These are phyloP conservation scores for Cordyceps fumosorosea DNA, from an alignment of 2,329 filamentous ascomycete genomes.

Conservation along the genomic window DNA sequence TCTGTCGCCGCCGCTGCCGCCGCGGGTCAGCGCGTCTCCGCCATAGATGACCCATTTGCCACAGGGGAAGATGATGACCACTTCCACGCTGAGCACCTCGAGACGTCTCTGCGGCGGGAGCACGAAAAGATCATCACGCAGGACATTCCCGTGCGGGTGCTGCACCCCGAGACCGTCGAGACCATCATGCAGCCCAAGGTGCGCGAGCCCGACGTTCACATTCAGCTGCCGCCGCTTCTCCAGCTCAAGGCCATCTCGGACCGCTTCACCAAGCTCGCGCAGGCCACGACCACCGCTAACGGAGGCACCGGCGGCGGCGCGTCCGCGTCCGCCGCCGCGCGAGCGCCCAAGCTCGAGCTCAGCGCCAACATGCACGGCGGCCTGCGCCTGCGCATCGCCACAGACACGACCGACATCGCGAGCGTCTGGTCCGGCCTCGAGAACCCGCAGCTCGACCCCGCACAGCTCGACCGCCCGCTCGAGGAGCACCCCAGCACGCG, in stretches of 20 bases:
- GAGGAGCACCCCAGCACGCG: slow-evolving; percentile 75
- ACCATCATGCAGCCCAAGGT: slow-evolving; percentile 89
- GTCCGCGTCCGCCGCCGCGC: slow-evolving; percentile 13
- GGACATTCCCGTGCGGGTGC: slow-evolving; percentile 88
- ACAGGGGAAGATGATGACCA: slow-evolving; percentile 34
- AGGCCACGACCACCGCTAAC: slow-evolving; percentile 24
- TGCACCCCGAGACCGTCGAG: slow-evolving; percentile 77
- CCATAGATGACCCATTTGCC: slow-evolving; percentile 32
- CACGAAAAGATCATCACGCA: slow-evolving; percentile 91
- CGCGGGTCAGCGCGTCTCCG: slow-evolving; percentile 21
- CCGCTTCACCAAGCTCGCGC: slow-evolving; percentile 82
- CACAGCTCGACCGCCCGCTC: slow-evolving; percentile 63
- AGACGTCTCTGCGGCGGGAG: slow-evolving; percentile 56
- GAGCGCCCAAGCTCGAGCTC: slow-evolving; percentile 68
- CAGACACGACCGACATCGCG: slow-evolving; percentile 77
- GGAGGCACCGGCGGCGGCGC: neutral
- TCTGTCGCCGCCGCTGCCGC: slow-evolving; percentile 18
- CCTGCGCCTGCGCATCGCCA: slow-evolving; percentile 70
- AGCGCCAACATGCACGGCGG: slow-evolving; percentile 93
- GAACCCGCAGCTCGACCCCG: slow-evolving; percentile 81
- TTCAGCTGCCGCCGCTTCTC: slow-evolving; percentile 76
- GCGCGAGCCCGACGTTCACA: slow-evolving; percentile 88
- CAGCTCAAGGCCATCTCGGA: slow-evolving; percentile 93
- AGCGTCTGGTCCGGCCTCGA: slow-evolving; percentile 79
- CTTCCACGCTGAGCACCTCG: slow-evolving; percentile 45